Evolutionary conservation across 2,329 filamentous ascomycete genomes (phyloP), one percentile per base, ranked within the genome.

Genomic region (Cryphonectria parasitica): DNA sequence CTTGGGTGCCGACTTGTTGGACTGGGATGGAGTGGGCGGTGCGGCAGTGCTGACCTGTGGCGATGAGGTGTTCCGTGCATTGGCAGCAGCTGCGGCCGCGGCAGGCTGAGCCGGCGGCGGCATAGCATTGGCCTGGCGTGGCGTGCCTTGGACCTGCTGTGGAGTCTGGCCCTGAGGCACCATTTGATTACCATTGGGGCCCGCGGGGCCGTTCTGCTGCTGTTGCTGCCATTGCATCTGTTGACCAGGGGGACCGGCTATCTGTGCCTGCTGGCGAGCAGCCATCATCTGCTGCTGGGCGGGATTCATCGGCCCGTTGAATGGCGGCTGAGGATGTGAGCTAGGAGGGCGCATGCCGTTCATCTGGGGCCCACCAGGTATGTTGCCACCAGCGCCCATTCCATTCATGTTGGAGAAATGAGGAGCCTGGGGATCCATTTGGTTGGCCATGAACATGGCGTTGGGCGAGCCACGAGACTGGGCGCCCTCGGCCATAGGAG

Each of bases 1-100:
- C 80, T 93, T 94, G 0, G 92, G 91, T 45, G 88, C 90, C 4
- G 91, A 81, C 83, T 95, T 95, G 77, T 90, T 91, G 1, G 84
- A 80, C 77, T 93, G 91, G 66, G 89, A 90, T 1, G 93, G 93
- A 4, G 93, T 96, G 1, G 92, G 92, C 0, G 93, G 92, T 49
- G 91, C 91, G 8, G 89, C 86, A 71, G 86, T 88, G 73, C 86
- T 86, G 74, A 88, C 86, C 75, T 90, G 89, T 34, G 89, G 90
- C 25, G 89, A 90, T 17, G 87, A 87, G 19, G 88, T 85, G 73
- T 84, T 86, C 75, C 88, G 87, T 68, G 85, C 83, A 74, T 85
- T 86, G 69, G 83, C 83, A 72, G 79, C 78, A 63, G 75, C 78
- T 49, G 80, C 80, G 22, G 81, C 79, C 3, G 80, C 81, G 2